Evolutionary conservation across 768 basidiomycete species (phyloP), one percentile per base, ranked within the genome.

Genomic region (Cyathus striatus): DNA sequence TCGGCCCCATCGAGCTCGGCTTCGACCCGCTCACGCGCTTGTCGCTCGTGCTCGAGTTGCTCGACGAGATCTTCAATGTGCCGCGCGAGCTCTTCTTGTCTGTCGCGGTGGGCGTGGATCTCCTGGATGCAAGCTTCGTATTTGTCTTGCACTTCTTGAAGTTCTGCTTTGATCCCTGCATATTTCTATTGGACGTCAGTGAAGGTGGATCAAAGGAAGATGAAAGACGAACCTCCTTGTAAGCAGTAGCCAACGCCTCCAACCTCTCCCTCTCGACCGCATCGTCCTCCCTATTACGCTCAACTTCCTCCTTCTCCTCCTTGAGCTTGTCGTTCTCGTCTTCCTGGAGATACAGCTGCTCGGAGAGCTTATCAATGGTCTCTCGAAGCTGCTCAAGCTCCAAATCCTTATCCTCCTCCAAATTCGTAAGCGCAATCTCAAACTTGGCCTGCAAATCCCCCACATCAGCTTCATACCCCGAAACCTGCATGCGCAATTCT

Each of bases 321-420:
- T 75, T 80, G 39, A 86, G 58, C 23, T 78, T 71, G 48, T 94
- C 90, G 41, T 83, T 78, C 55, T 92, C 86, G 46, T 95, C 90
- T 57, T 98, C 95, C 1, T 95, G 75, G 34, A 79, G 67, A 60
- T 87, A 92, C 6, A 96, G 77, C 42, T 83, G 79, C 47, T 89
- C 83, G 4, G 89, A 79, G 35, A 95, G 77, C 46, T 75, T 79
- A 56, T 92, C 83, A 18, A 95, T 81, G 33, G 93, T 86, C 33
- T 77, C 67, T 50, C 86, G 88, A 32, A 88, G 70, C 14, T 72
- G 68, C 40, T 83, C 75, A 30, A 92, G 75, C 60, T 93, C 87
- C 2, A 66, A 76, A 39, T 93, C 90, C 62, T 89, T 72, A 45
- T 94, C 88, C 13, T 72, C 71, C 55, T 92, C 88, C 34, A 93